Conservation (phyloP, 768 basidiomycete genomes). For the Tephrocybe sp. region DNA sequence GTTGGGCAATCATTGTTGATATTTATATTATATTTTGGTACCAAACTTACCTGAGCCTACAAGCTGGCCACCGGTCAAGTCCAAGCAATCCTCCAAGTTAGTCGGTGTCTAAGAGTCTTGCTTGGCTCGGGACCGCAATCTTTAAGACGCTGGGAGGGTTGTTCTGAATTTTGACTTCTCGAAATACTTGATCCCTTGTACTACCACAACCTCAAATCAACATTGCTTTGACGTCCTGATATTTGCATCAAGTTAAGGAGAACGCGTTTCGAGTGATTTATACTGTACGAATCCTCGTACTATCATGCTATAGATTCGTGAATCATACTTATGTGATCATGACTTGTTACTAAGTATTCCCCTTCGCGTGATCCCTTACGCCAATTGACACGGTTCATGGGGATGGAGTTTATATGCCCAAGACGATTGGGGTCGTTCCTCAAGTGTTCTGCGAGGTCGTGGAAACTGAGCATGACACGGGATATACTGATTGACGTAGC, state of each 20-base stretch:
- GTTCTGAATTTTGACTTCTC: neutral
- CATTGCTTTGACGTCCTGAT: too few relatives aligned
- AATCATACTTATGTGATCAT: neutral
- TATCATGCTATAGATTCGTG: neutral
- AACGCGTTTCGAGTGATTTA: too few relatives aligned
- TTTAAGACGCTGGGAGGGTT: constrained; percentile 3
- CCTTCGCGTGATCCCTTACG: constrained; percentile 10
- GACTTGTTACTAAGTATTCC: constrained; percentile 8
- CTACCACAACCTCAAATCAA: too few relatives aligned
- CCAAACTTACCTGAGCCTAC: neutral
- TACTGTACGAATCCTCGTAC: neutral
- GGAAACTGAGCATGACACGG: constrained; percentile 17
- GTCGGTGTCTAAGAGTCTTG: too few relatives aligned
- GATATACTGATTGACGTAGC: constrained; percentile 16
- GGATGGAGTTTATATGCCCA: constrained; percentile 11
- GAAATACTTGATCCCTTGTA: too few relatives aligned
- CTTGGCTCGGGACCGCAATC: neutral
- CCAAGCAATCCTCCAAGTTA: too few relatives aligned
- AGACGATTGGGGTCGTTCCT: constrained; percentile 12
- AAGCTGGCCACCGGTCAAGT: too few relatives aligned
- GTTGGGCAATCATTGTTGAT: too few relatives aligned
- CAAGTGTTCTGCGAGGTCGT: constrained; percentile 12
- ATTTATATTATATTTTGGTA: constrained; percentile 7
- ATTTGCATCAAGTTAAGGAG: too few relatives aligned
- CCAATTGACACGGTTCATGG: constrained; percentile 13